These are phyloP conservation scores for Solanum hybrid DNA, from an alignment of 305 asterid species.

Conservation along the genomic window DNA sequence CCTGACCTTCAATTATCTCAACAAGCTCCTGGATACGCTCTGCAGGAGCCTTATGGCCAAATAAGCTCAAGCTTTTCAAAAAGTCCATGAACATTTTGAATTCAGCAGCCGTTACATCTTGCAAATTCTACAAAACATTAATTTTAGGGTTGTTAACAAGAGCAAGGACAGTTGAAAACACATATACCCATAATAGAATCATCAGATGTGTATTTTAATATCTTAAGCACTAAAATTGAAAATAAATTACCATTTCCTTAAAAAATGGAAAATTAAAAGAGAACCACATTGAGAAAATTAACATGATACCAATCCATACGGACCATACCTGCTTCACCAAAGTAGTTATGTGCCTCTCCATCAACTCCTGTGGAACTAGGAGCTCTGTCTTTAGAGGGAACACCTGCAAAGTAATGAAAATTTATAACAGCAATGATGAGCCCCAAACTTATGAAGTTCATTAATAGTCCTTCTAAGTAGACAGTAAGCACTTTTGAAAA, in stretches of 20 bases:
- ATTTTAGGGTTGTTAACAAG: conserved; percentile 1
- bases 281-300: not conserved
- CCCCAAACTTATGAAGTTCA: not conserved
- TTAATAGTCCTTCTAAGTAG: not conserved
- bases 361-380: conserved; percentile 71
- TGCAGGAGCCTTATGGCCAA: conserved; percentile 67
- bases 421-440: not conserved
- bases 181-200: not conserved
- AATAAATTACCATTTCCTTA: not conserved
- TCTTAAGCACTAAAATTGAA: not conserved
- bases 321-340: conserved; percentile 70
- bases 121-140: conserved; percentile 62
- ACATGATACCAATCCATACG: not conserved
- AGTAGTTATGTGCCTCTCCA: conserved; percentile 84
- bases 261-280: not conserved
- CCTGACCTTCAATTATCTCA: conserved; percentile 95
- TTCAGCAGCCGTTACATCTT: conserved; percentile 83
- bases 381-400: conserved; percentile 78
- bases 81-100: conserved; percentile 82
- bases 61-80: conserved; percentile 83
- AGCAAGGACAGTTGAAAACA: not conserved
- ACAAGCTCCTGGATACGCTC: conserved; percentile 93
- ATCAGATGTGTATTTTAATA: not conserved
- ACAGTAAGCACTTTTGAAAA: not conserved
- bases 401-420: conserved; percentile 39